phyloP scores from a whole-genome alignment of 2,329 filamentous ascomycete genomes.

The Emydomyces testavorans region DNA sequence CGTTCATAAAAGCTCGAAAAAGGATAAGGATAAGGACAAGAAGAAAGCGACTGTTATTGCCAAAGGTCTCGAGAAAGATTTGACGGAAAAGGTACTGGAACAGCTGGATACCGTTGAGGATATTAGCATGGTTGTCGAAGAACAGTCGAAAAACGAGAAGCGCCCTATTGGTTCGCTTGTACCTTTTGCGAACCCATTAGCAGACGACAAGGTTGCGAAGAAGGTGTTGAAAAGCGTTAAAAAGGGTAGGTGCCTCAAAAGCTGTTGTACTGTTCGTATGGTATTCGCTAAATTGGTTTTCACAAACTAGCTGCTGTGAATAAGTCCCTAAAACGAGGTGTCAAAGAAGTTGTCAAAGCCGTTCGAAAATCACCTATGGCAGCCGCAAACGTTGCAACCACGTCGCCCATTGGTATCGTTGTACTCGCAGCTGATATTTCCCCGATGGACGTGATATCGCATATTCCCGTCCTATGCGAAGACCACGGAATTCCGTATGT shows the following conservation, averaged over 20 bases:
- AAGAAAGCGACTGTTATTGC: slow-evolving; percentile 31
- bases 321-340: slow-evolving; percentile 91
- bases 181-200: slow-evolving; percentile 41
- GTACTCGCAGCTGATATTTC: slow-evolving; percentile 95
- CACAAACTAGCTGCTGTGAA: slow-evolving; percentile 66
- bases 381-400: slow-evolving; percentile 50
- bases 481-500: slow-evolving; percentile 96
- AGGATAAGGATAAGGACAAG: slow-evolving; percentile 37
- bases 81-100: slow-evolving; percentile 28
- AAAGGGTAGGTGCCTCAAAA: slow-evolving; percentile 32
- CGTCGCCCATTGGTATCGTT: slow-evolving; percentile 61
- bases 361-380: slow-evolving; percentile 78
- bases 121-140: slow-evolving; percentile 21
- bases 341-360: slow-evolving; percentile 98
- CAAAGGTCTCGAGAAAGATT: slow-evolving; percentile 33
- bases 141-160: slow-evolving; percentile 17
- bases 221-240: slow-evolving; percentile 43
- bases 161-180: slow-evolving; percentile 38
- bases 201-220: slow-evolving; percentile 41
- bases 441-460: slow-evolving; percentile 95
- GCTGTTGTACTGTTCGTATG: slow-evolving; percentile 1
- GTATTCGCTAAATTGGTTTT: slow-evolving; percentile 17
- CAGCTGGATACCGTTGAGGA: slow-evolving; percentile 20
- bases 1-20: slow-evolving; percentile 39
- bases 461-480: slow-evolving; percentile 95